Evolutionary conservation across 108 stramenopile genomes (phyloP).

Genomic region (Skeletonema marinoi): DNA sequence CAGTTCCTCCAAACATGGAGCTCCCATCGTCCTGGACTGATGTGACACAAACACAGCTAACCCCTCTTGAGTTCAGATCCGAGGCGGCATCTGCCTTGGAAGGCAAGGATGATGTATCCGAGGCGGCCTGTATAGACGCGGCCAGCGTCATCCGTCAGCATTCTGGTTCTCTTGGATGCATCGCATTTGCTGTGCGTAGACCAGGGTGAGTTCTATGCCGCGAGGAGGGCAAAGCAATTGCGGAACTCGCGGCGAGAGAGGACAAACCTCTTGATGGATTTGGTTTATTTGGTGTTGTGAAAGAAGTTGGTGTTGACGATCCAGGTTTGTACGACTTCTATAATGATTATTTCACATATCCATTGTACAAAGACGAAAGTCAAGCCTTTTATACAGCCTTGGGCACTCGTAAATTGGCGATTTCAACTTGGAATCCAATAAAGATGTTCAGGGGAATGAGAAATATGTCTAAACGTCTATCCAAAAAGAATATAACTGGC

Average conservation of each 20-base stretch:
- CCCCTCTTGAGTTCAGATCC: conserved; percentile 42
- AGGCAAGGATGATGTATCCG: conserved; percentile 19
- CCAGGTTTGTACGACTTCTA: conserved; percentile 50
- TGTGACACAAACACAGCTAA: conserved; percentile 22
- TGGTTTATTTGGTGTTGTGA: conserved; percentile 56
- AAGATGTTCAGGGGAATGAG: conserved; percentile 46
- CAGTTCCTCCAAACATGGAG: conserved; percentile 48
- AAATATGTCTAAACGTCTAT: conserved; percentile 38
- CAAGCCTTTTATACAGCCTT: conserved; percentile 54
- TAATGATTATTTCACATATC: conserved; percentile 48
- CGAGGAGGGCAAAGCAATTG: conserved; percentile 66
- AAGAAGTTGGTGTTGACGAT: conserved; percentile 61
- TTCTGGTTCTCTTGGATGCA: conserved; percentile 41
- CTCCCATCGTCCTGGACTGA: conserved; percentile 36
- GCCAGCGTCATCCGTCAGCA: conserved; percentile 36
- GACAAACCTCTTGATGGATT: conserved; percentile 49
- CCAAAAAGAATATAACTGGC: conserved; percentile 50
- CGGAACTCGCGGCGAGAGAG: conserved; percentile 49
- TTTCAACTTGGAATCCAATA: conserved; percentile 52
- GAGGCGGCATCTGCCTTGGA: conserved; percentile 28
- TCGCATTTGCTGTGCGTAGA: conserved; percentile 67
- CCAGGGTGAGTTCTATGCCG: conserved; percentile 71
- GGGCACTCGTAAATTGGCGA: conserved; percentile 44
- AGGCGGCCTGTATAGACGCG: conserved; percentile 33
- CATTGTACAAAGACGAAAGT: conserved; percentile 55